Evolutionary conservation across 768 basidiomycete species (phyloP).

Genomic region (Tephrocybe sp.): DNA sequence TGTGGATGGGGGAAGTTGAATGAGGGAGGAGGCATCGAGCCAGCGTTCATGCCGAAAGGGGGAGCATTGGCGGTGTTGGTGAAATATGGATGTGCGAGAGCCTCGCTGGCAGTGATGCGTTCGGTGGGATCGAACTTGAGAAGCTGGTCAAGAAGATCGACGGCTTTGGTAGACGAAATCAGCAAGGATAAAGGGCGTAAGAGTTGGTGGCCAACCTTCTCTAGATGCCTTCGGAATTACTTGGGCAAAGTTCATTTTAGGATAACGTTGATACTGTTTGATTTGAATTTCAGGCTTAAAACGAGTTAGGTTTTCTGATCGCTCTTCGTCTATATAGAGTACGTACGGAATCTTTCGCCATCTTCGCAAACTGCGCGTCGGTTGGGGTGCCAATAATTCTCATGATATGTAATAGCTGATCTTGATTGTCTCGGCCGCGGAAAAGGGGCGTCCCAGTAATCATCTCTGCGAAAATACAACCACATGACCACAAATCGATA

Average conservation of each 20-base stretch:
- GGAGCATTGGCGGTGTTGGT: slow-evolving; percentile 48
- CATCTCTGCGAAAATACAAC: slow-evolving; percentile 99
- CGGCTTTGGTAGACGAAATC: slow-evolving; percentile 47
- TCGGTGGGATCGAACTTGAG: slow-evolving; percentile 95
- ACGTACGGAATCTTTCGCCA: slow-evolving; percentile 85
- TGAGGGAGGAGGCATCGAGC: slow-evolving; percentile 65
- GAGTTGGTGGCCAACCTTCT: slow-evolving; percentile 50
- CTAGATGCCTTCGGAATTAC: slow-evolving; percentile 85
- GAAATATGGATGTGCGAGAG: slow-evolving; percentile 92
- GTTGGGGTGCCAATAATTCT: slow-evolving; percentile 94
- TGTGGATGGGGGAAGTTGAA: slow-evolving; percentile 72
- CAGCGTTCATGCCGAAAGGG: slow-evolving; percentile 44
- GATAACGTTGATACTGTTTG: slow-evolving; percentile 86
- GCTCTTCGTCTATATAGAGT: neutral
- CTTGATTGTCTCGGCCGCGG: slow-evolving; percentile 94
- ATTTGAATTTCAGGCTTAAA: slow-evolving; percentile 76
- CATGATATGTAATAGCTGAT: slow-evolving; percentile 98
- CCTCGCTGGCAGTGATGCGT: slow-evolving; percentile 88
- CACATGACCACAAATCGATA: slow-evolving; percentile 98
- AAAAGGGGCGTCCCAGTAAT: slow-evolving; percentile 96
- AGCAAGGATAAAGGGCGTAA: neutral
- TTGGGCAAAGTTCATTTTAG: slow-evolving; percentile 78
- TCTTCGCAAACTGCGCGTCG: slow-evolving; percentile 84
- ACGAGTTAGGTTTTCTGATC: slow-evolving; percentile 1
- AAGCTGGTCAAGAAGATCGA: slow-evolving; percentile 91